phyloP scores from a whole-genome alignment of 225 moss, liverwort and hornwort species.

The Neckera pumila region DNA sequence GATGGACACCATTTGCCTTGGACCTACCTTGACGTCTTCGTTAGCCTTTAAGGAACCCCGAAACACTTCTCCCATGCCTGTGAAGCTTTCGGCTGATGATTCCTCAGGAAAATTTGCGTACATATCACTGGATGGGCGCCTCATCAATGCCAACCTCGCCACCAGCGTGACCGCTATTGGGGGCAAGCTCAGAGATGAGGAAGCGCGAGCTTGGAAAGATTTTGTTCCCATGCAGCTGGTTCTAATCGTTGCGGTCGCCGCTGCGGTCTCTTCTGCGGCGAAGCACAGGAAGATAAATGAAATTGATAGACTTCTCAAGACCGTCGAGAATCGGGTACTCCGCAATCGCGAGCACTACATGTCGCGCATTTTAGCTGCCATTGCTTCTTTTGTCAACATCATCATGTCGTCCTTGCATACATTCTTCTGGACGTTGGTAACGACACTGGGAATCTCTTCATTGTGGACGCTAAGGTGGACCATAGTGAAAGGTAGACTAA shows the following conservation, averaged over 20 bases:
- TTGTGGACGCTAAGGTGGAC: constrained; percentile 12
- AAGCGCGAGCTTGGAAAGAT: constrained; percentile 31
- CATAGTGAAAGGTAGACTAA: constrained; percentile 7
- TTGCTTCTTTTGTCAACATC: constrained; percentile 9
- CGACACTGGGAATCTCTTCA: constrained; percentile 2
- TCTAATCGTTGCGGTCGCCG: constrained; percentile 28
- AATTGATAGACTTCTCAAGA: constrained; percentile 19
- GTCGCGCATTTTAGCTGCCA: not conserved
- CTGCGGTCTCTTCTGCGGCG: constrained; percentile 20
- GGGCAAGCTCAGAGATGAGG: constrained; percentile 6
- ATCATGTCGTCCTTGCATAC: constrained; percentile 17
- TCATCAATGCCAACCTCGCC: constrained; percentile 30
- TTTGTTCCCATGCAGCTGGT: constrained; percentile 26
- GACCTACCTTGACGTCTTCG: constrained; percentile 16
- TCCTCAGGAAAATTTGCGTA: constrained; percentile 23
- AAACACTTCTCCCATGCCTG: not conserved
- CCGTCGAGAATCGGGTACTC: constrained; percentile 28
- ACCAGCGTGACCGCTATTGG: constrained; percentile 11
- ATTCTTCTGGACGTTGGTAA: constrained; percentile 15
- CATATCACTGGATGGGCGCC: constrained; percentile 37
- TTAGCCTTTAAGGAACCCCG: not conserved
- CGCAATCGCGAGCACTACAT: not conserved
- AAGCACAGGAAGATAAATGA: constrained; percentile 23
- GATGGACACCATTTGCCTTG: constrained; percentile 1
- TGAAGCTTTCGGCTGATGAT: constrained; percentile 14